A percentile compares a stretch with the other conserved stretches of the same genome.
Evolutionary conservation across 495 filamentous ascomycete genomes (phyloP).

Genomic region (Hypoxylon subgilvum): DNA sequence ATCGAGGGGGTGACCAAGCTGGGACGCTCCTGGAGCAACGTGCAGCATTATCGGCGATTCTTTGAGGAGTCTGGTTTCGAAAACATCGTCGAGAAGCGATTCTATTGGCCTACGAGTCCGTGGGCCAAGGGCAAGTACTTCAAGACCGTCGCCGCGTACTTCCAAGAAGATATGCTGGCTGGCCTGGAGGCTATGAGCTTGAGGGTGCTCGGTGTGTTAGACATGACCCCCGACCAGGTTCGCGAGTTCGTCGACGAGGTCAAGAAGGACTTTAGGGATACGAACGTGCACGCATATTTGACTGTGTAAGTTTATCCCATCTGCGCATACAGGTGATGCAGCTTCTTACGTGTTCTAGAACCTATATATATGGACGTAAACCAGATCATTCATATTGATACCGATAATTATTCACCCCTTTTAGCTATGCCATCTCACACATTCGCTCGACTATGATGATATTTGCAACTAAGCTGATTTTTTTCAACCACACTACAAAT

Average conservation of each 20-base stretch:
- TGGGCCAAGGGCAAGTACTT: conserved; percentile 43
- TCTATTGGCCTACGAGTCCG: conserved; percentile 43
- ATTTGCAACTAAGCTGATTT: no score
- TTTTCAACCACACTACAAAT: no score
- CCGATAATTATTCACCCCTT: no score
- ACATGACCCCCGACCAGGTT: conserved; percentile 35
- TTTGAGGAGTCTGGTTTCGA: conserved; percentile 37
- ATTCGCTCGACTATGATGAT: no score
- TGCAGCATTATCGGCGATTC: conserved; percentile 26
- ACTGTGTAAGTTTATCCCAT: conserved; percentile 35
- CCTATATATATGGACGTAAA: conserved; percentile 33
- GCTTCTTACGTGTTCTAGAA: conserved; percentile 15
- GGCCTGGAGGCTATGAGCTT: conserved; percentile 40
- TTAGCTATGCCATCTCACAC: no score
- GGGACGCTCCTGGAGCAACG: no score
- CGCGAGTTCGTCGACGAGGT: conserved; percentile 39
- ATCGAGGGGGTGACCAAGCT: no score
- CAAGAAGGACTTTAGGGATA: conserved; percentile 34
- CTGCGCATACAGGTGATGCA: background rate
- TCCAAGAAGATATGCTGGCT: conserved; percentile 36
- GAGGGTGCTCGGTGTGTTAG: conserved; percentile 36
- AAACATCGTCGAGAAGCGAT: conserved; percentile 36
- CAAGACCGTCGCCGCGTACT: conserved; percentile 41
- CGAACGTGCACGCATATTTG: conserved; percentile 40
- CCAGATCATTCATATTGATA: background rate